Evolutionary conservation across 768 basidiomycete species (phyloP), one percentile per base, ranked within the genome.

Genomic region (Leccinum disarticulatum): DNA sequence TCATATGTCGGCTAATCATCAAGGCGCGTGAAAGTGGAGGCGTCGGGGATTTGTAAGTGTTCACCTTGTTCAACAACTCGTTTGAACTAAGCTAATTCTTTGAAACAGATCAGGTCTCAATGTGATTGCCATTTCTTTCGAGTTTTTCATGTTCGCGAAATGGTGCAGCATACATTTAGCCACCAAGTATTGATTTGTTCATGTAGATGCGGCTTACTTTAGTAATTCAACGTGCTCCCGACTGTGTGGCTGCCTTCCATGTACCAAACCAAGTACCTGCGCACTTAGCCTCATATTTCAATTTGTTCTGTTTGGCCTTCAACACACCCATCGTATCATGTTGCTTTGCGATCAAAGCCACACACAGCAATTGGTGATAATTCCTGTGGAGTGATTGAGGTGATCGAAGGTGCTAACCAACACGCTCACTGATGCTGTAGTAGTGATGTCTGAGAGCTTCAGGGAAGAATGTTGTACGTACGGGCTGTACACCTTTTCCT

Each of bases 31-130:
- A 25, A 25, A 25, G 25, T 25, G 25, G 25, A 25, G 25, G 25
- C 25, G 25, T 25, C 25, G 25, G 25, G 25, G 25, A 52, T 54
- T 48, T 36, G 66, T 68, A 28, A 52, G 64, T 33, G 30, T 30
- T 48, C 3, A 3, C 6, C 6, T 35, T 28, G 8, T 41, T 4
- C 17, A 27, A 48, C 28, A 7, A 25, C 38, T 53, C 11, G 2
- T 19, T 52, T 25, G 10, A 48, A 25, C 17, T 22, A 25, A 30
- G 41, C 28, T 61, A 7, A 64, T 48, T 22, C 25, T 38, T 51
- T 8, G 30, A 28, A 35, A 52, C 19, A 56, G 51, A 43, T 43
- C 35, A 25, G 25, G 25, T 25, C 11, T 54, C 11, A 9, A 11
- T 14, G n/a, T 19, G 9, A 30, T 13, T 30, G 2, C 22, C 41